Percentiles rank a stretch among this genome's conserved stretches.
phyloP scores from a whole-genome alignment of 305 asterid species.

The Fraxinus velutina region DNA sequence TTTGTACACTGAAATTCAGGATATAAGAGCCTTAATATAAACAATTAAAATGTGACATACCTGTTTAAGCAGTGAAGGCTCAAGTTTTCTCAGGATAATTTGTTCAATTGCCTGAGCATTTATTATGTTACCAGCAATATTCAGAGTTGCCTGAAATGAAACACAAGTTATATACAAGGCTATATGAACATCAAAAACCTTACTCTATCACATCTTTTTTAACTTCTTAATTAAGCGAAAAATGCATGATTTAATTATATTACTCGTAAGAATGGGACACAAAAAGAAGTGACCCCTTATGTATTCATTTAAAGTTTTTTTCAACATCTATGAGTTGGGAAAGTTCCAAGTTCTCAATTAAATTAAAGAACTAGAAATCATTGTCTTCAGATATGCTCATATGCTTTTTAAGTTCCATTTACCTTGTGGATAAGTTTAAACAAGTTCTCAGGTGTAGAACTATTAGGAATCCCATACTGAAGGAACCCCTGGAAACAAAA shows the following conservation, averaged over 20 bases:
- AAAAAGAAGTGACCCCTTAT: not conserved
- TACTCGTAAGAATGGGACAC: not conserved
- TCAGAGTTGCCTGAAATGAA: slow-evolving; percentile 57
- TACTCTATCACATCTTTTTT: not conserved
- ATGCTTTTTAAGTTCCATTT: not conserved
- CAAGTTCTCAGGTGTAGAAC: slow-evolving; percentile 55
- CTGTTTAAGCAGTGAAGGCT: slow-evolving; percentile 46
- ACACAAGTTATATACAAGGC: not conserved
- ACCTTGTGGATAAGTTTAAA: slow-evolving; percentile 66
- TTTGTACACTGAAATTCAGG: not conserved
- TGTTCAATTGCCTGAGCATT: slow-evolving; percentile 64
- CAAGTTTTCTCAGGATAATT: slow-evolving; percentile 58
- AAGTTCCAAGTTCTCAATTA: not conserved
- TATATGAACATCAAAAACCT: not conserved
- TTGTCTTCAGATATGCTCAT: not conserved
- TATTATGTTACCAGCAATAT: slow-evolving; percentile 56
- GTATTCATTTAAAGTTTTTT: not conserved
- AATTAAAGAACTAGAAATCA: not conserved
- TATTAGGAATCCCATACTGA: slow-evolving; percentile 70
- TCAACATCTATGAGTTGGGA: not conserved
- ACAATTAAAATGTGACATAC: slow-evolving; percentile 15
- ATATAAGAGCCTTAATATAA: not conserved
- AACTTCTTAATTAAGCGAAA: not conserved
- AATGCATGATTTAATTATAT: not conserved
- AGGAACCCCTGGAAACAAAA: slow-evolving; percentile 59